These are phyloP conservation scores for Claviceps sp. DNA, from an alignment of 2,329 filamentous ascomycete species.

Conservation along the genomic window DNA sequence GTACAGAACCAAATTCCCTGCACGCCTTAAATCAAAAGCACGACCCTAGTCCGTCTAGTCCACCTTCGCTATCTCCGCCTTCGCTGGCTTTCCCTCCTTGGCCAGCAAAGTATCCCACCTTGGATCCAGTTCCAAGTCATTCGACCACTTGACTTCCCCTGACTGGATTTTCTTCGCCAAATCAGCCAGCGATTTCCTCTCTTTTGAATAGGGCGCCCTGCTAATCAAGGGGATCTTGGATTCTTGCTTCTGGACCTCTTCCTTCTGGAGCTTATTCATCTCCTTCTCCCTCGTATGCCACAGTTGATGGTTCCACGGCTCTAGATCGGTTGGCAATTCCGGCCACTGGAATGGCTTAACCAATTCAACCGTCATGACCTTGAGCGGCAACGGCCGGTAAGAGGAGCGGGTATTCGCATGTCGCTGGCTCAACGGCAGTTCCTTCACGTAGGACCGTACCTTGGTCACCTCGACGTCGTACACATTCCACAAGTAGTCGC, in stretches of 20 bases:
- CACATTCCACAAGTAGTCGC: slow-evolving; percentile 81
- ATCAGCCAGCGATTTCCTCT: slow-evolving; percentile 39
- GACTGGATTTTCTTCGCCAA: slow-evolving; percentile 50
- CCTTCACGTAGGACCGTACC: slow-evolving; percentile 68
- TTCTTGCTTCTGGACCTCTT: slow-evolving; percentile 19
- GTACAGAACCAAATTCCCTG: slow-evolving; percentile 9
- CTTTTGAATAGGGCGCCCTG: slow-evolving; percentile 25
- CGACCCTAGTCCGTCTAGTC: not conserved
- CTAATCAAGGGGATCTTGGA: slow-evolving; percentile 26
- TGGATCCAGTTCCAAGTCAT: slow-evolving; percentile 30
- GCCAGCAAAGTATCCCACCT: slow-evolving; percentile 28
- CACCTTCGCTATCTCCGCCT: slow-evolving; percentile 10
- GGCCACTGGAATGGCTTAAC: slow-evolving; percentile 83
- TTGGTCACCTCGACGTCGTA: slow-evolving; percentile 63
- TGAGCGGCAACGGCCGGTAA: slow-evolving; percentile 60
- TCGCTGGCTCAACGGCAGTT: slow-evolving; percentile 42
- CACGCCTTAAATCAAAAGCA: not conserved
- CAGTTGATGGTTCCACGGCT: slow-evolving; percentile 51
- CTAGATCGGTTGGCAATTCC: slow-evolving; percentile 46
- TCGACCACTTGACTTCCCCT: slow-evolving; percentile 48
- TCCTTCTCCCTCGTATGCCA: slow-evolving; percentile 39
- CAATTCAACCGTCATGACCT: slow-evolving; percentile 93
- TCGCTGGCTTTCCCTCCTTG: slow-evolving; percentile 10
- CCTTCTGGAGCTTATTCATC: slow-evolving; percentile 26
- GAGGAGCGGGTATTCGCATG: slow-evolving; percentile 37